Percentiles rank a stretch among this genome's conserved stretches.
These are phyloP conservation scores for Quercus bicolor DNA, from an alignment of 306 rosid genomes.

Conservation along the genomic window DNA sequence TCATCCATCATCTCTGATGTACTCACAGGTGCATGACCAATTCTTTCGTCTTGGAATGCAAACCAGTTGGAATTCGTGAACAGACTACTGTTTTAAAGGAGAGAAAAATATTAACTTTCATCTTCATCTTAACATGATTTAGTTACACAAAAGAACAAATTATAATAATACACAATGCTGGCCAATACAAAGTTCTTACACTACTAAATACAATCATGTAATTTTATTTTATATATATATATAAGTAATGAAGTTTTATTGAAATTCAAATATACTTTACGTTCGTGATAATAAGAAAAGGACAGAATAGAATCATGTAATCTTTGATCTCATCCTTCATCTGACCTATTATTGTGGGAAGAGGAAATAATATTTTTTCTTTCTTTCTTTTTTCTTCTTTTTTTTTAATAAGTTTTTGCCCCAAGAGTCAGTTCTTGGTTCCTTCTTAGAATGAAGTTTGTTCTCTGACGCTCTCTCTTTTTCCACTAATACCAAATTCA, in stretches of 20 bases:
- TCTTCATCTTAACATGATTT: constrained; percentile 2
- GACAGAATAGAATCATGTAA: background rate
- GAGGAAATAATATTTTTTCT: background rate
- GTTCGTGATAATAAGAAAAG: too few relatives aligned
- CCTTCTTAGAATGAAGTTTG: too few relatives aligned
- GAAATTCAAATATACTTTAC: too few relatives aligned
- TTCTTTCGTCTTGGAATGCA: constrained; percentile 90
- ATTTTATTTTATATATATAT: too few relatives aligned
- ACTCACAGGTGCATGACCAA: constrained; percentile 51
- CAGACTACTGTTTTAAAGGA: constrained; percentile 58
- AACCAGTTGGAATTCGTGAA: constrained; percentile 99
- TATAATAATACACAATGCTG: background rate
- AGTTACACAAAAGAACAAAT: background rate
- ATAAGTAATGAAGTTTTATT: too few relatives aligned
- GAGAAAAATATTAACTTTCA: background rate
- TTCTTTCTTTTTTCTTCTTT: background rate
- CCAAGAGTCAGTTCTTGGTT: too few relatives aligned
- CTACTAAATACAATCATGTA: background rate
- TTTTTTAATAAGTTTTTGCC: background rate
- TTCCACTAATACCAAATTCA: background rate
- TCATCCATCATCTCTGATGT: constrained; percentile 88
- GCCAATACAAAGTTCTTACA: background rate
- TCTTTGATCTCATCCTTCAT: too few relatives aligned
- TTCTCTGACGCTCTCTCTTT: background rate
- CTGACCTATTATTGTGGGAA: too few relatives aligned